Evolutionary conservation across 805 yeast species (phyloP).

Genomic region (Metschnikowia rubicola): DNA sequence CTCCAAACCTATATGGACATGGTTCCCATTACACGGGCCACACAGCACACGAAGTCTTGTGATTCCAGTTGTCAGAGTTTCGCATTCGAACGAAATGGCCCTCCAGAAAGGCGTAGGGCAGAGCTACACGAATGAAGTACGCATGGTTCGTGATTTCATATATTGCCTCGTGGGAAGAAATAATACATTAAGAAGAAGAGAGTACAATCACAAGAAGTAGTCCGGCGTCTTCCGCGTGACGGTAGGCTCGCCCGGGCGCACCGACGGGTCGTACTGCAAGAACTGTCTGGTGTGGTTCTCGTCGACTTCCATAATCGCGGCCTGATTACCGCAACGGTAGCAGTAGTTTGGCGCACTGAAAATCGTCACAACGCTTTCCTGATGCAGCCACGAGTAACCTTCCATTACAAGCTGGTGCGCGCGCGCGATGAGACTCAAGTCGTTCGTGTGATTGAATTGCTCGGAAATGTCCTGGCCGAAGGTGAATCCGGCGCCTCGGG

Average conservation of each 20-base stretch:
- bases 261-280: slow-evolving; percentile 92
- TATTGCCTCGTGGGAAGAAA: slow-evolving; percentile 8
- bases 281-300: slow-evolving; percentile 89
- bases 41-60: too few relatives aligned
- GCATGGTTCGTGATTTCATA: slow-evolving; percentile 1
- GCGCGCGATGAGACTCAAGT: slow-evolving; percentile 79
- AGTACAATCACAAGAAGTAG: slow-evolving; percentile 67
- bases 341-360: slow-evolving; percentile 96
- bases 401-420: slow-evolving; percentile 99
- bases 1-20: too few relatives aligned
- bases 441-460: slow-evolving; percentile 89
- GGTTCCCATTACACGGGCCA: too few relatives aligned
- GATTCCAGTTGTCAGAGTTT: too few relatives aligned
- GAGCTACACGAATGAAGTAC: too few relatives aligned
- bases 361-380: slow-evolving; percentile 89
- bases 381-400: slow-evolving; percentile 93
- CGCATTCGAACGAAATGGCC: too few relatives aligned
- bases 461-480: slow-evolving; percentile 94
- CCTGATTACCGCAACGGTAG: slow-evolving; percentile 96
- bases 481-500: slow-evolving; percentile 98
- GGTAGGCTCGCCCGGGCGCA: slow-evolving; percentile 97
- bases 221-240: slow-evolving; percentile 97
- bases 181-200: slow-evolving; percentile 9
- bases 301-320: slow-evolving; percentile 97
- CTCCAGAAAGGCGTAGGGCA: too few relatives aligned